Evolutionary conservation across 495 filamentous ascomycete species (phyloP).

Genomic region (Penicillium maclennaniae): DNA sequence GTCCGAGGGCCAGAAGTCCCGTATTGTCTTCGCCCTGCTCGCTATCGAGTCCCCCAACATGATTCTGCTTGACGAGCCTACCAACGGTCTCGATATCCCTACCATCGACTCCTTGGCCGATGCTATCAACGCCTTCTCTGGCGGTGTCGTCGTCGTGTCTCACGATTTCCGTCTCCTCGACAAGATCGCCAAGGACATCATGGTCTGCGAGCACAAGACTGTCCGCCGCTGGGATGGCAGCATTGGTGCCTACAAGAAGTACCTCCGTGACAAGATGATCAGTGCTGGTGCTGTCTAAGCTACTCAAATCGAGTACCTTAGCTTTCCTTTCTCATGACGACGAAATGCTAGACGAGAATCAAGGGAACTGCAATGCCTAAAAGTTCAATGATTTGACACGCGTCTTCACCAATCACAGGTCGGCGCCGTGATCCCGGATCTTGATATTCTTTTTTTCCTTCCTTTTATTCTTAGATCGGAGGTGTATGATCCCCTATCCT

Average conservation of each 20-base stretch:
- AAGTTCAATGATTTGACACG: constrained; percentile 18
- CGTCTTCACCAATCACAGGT: constrained; percentile 4
- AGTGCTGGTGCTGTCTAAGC: constrained; percentile 46
- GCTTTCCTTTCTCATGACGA: constrained; percentile 29
- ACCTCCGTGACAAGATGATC: constrained; percentile 97
- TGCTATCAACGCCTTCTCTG: constrained; percentile 92
- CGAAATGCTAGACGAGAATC: constrained; percentile 45
- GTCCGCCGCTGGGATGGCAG: constrained; percentile 82
- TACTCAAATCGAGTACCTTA: background rate
- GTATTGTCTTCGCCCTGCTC: constrained; percentile 95
- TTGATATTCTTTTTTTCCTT: background rate
- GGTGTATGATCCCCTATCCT: background rate
- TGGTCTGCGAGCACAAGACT: constrained; percentile 96
- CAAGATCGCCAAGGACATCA: constrained; percentile 99
- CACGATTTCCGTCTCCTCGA: constrained; percentile 99
- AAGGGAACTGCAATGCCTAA: constrained; percentile 28
- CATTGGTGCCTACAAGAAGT: constrained; percentile 95
- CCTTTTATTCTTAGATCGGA: background rate
- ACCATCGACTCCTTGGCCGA: constrained; percentile 97
- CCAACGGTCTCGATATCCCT: constrained; percentile 98
- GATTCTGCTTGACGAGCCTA: constrained; percentile 96
- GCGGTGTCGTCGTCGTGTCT: constrained; percentile 95
- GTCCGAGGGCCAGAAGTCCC: constrained; percentile 94
- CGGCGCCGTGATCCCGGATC: constrained; percentile 1
- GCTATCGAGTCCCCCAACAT: constrained; percentile 98